Evolutionary conservation across 2,329 filamentous ascomycete genomes (phyloP), one percentile per base, ranked within the genome.

Genomic region (Nigrograna mackinnonii): DNA sequence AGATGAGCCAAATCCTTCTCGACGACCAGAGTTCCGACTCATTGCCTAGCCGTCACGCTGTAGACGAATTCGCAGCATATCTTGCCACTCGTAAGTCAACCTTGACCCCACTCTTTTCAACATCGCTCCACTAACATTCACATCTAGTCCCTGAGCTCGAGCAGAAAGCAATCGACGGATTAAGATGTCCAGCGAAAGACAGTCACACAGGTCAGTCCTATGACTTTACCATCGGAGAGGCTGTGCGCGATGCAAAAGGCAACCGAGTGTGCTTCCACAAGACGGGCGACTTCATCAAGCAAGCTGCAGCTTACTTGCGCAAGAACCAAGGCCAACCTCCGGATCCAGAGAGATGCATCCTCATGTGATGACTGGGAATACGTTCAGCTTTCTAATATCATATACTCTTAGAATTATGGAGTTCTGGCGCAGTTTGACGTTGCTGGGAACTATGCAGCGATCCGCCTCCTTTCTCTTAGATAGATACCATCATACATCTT

Each of bases 211-310:
- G 62, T 31, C 58, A 64, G 35, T 28, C 57, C 2, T 66, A 64
- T 32, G 63, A 65, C 35, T 60, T 54, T 22, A 51, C 55, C 11
- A 65, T 66, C 22, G 60, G 61, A 1, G 58, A 65, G 44, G 52
- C 59, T 24, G 59, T 64, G 17, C 55, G 52, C 9, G 60, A 66
- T 40, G 64, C 60, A 1, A 66, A 66, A 41, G 62, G 34, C 2
- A 67, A 66, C 34, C 47, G 51, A 17, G 60, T 67, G 2, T 67
- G 62, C 39, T 67, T 66, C 33, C 64, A 66, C 37, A 66, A 64
- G 22, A 60, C 58, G 3, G 63, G 64, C 7, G 63, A 68, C 35
- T 67, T 66, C 34, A 60, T 67, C 20, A 48, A 54, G 31, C 65
- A 68, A 50, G 64, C 64, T 14, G 62, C 64, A 17, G 41, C 41